Base-by-base conservation (phyloP, 2,329 filamentous ascomycete genomes). In the Ilyonectria robusta region DNA sequence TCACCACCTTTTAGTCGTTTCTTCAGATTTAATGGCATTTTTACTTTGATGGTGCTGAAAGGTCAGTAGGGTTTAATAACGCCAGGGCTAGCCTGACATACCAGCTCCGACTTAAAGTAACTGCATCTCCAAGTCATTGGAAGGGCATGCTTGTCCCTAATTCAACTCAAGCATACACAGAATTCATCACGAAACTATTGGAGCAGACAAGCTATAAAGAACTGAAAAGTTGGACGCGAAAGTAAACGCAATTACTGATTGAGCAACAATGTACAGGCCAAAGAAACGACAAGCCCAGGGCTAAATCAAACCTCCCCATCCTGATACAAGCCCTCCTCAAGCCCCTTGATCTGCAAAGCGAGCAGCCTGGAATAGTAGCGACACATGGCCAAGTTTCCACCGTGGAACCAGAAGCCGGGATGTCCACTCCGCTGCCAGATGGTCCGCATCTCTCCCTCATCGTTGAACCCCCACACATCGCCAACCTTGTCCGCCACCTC, bases 331-430 rank as follows among this genome's bases (percentile, higher is more conserved):
- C 79, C 80, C n/a, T 76, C 81, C 67, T 83, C 81, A 0, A 80
- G 60, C 0, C 75, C 86, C 76, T 86, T 85, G 54, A 89, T 87
- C 77, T 88, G 86, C 58, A 88, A 68, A 0, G 85, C 87, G 66
- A 88, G 62, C 2, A 87, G 59, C 50, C 83, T 85, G 0, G 89
- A 92, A 70, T 84, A 92, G 48, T 88, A 88, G 17, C 90, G 82
- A 65, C 88, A 91, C 58, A 92, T 77, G 0, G 88, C 89, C 42
- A 92, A 74, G 68, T 91, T 92, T 1, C 91, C 90, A 0, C 89
- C 89, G 69, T 91, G 88, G 69, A 88, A 88, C 90, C 89, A 92
- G 66, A 92, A 89, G 0, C 89, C 88, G 0, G 88, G 87, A 61
- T 91, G 89, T 0, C 89, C 89, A 23, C 84, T 90, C 19, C 81